Evolutionary conservation across 164 flowering plant species (phyloP), one percentile per base, ranked within the genome.

Genomic region (Dillenia suffruticosa): DNA sequence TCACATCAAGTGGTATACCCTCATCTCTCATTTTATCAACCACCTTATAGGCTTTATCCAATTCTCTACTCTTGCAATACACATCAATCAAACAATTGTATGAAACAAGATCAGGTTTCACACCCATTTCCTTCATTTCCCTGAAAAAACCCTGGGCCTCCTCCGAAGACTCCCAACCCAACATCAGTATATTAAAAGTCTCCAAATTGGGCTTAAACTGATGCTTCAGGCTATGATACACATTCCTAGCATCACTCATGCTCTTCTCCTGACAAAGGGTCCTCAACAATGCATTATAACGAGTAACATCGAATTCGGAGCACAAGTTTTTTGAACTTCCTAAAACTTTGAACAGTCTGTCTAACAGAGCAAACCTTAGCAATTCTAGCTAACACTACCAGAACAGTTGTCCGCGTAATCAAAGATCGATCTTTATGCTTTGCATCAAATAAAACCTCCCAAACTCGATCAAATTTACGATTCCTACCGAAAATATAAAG

Each of bases 261-360:
- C 93, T 88, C 78, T 90, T 92, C 81, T 92, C 95, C 57, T 92
- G 98, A 66, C 90, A 90, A 51, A 89, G 62, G n/a, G 88, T 75
- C 69, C 98, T 89, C 60, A 89, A 67, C 74, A 89, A 67, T 0
- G 84, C 95, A 70, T 92, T 92, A 62, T 71, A 92, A 75, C 88
- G 83, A 47, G 51, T 17, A 0, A 79, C 79, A 57, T 80, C 88
- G 10, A 82, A 85, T 19, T 63, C 85, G 0, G 78, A n/a, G 72
- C 50, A 79, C 81, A 17, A 85, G 61, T 59, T 59, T 84, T 54
- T 67, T 64, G 56, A 88, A 89, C 78, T 61, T 84, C 49, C 64
- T 59, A 61, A 92, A 90, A 12, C 85, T 74, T 49, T 88, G 89
- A 2, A 92, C 96, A 12, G 95, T 88, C 71, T 73, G 69, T 54